Evolutionary conservation across 768 basidiomycete species (phyloP).

Genomic region (Russula earlei): DNA sequence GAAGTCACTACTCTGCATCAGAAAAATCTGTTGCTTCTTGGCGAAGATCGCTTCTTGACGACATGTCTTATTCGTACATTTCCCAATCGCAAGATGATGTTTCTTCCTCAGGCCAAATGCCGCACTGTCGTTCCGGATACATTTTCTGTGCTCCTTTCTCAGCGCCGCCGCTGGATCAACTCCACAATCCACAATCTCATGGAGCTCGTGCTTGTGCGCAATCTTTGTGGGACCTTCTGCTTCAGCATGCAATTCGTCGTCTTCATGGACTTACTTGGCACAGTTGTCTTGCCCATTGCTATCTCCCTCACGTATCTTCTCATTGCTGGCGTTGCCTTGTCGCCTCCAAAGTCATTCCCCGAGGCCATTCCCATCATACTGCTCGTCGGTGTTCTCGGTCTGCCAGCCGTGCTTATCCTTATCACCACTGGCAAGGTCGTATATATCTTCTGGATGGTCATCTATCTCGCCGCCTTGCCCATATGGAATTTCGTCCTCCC

Average conservation of each 20-base stretch:
- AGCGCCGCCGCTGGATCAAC: slow-evolving; percentile 98
- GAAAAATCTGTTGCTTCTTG: slow-evolving; percentile 92
- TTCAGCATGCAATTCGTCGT: slow-evolving; percentile 99
- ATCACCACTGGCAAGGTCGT: slow-evolving; percentile 92
- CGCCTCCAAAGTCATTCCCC: slow-evolving; percentile 76
- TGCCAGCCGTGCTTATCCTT: slow-evolving; percentile 86
- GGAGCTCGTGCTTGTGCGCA: slow-evolving; percentile 94
- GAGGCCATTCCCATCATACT: slow-evolving; percentile 92
- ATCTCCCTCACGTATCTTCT: slow-evolving; percentile 86
- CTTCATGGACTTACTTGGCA: slow-evolving; percentile 91
- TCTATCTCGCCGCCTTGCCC: slow-evolving; percentile 86
- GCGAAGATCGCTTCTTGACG: slow-evolving; percentile 98
- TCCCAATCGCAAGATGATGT: slow-evolving; percentile 99
- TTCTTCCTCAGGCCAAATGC: slow-evolving; percentile 91
- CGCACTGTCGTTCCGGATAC: slow-evolving; percentile 95
- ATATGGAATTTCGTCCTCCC: slow-evolving; percentile 95
- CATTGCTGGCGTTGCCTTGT: slow-evolving; percentile 69
- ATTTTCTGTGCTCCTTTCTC: slow-evolving; percentile 85
- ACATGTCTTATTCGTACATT: slow-evolving; percentile 95
- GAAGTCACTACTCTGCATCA: slow-evolving; percentile 93
- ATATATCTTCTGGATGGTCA: slow-evolving; percentile 97
- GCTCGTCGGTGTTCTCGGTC: slow-evolving; percentile 81
- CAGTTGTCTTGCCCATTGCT: slow-evolving; percentile 88
- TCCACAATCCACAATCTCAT: slow-evolving; percentile 99
- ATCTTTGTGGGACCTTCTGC: slow-evolving; percentile 98